Evolutionary conservation across 1,284 basidiomycete species (phyloP), one percentile per base, ranked within the genome.

Genomic region (Athelia psychrophila): DNA sequence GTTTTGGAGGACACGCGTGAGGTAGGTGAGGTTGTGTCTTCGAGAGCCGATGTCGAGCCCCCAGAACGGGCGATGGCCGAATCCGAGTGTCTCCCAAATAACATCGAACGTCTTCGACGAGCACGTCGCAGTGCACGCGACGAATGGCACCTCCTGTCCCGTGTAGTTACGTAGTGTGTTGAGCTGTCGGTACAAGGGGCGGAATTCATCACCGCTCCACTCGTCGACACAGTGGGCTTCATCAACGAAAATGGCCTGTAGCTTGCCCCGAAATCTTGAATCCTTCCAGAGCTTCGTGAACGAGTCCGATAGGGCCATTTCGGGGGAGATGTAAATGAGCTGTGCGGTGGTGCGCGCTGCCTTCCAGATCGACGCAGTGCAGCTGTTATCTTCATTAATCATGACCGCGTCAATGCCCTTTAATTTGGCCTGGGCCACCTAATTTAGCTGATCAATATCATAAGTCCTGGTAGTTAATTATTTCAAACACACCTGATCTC

Each of bases 111-210:
- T 67, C 1, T 47, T 20, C 1, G 66, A 65, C 0, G 54, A 36
- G 40, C 56, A 58, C 0, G 66, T 69, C 1, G 65, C 66, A n/a
- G 66, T 66, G 47, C 60, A 65, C 9, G 60, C 55, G 8, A 66
- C 54, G 33, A 63, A 57, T 0, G 66, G 66, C 1, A 66, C 54
- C 18, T 66, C 63, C 16, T 56, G 52, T 0, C 65, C 64, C 9
- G 62, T 63, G 45, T 54, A 63, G 25, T 42, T 36, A 2, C 57
- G 59, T 1, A 65, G 54, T 2, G 32, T 49, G 15, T 58, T 47
- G 19, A 68, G 57, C 36, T 62, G 38, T 2, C 54, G 44, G 42
- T 66, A 64, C 20, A 53, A 27, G 12, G 56, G 61, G 2, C 61
- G 53, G 48, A 67, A 67, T 18, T 62, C 54, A 2, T 53, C 47